A percentile compares a stretch with the other conserved stretches of the same genome.
Conservation (phyloP, 805 yeast species). For the Ogataea corticis region DNA sequence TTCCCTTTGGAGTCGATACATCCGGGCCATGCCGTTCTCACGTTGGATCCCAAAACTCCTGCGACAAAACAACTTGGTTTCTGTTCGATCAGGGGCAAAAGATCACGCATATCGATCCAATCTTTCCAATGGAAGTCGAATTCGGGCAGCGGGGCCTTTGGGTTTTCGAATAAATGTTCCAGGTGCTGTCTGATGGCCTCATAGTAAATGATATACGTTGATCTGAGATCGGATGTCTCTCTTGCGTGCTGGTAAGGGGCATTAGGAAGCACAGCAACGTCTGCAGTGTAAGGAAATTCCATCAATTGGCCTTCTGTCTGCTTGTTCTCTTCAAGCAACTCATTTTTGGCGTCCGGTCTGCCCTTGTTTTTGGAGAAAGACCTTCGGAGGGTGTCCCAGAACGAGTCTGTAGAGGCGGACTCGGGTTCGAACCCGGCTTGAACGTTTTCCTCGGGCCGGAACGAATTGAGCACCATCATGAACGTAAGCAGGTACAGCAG, state of each 20-base stretch:
- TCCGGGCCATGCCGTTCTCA: conserved; percentile 43
- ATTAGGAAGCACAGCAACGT: conserved; percentile 36
- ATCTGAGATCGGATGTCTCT: conserved; percentile 37
- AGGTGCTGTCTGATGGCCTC: conserved; percentile 35
- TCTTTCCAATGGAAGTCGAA: conserved; percentile 56
- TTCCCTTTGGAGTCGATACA: conserved; percentile 34
- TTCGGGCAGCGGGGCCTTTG: conserved; percentile 36
- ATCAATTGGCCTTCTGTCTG: conserved; percentile 14
- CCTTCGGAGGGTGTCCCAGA: conserved; percentile 3
- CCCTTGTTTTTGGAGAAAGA: conserved; percentile 5
- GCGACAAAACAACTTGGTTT: conserved; percentile 46
- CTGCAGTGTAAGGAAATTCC: conserved; percentile 34
- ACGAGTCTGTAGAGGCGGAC: conserved; percentile 1
- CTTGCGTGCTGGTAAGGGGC: conserved; percentile 39
- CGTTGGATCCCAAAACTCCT: conserved; percentile 43
- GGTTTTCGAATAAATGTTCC: conserved; percentile 23
- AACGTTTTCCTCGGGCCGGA: conserved; percentile 3
- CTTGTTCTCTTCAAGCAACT: conserved; percentile 19
- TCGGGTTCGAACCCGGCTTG: neutral
- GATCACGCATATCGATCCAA: conserved; percentile 49
- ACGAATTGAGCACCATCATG: conserved; percentile 12
- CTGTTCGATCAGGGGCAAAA: conserved; percentile 39
- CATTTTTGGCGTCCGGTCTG: conserved; percentile 22
- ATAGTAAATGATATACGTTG: conserved; percentile 36
- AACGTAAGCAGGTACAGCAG: conserved; percentile 20